These are phyloP conservation scores for Hirsutella thompsonii DNA, from an alignment of 2,329 filamentous ascomycete genomes.

Conservation along the genomic window DNA sequence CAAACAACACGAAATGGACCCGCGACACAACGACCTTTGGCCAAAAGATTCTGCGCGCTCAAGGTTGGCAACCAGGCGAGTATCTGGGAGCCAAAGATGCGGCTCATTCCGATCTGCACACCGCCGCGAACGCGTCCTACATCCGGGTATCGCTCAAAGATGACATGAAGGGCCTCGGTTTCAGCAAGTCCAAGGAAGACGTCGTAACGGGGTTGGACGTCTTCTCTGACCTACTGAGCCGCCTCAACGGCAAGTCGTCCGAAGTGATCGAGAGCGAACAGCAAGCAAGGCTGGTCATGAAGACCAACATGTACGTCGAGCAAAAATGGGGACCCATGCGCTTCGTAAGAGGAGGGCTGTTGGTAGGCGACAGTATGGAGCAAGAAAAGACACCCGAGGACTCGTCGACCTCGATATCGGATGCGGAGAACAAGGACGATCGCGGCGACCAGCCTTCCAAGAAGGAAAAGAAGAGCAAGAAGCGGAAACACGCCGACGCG, in stretches of 20 bases:
- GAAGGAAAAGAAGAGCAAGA: slow-evolving; percentile 34
- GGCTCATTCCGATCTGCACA: slow-evolving; percentile 62
- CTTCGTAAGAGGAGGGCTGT: slow-evolving; percentile 76
- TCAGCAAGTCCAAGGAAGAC: slow-evolving; percentile 60
- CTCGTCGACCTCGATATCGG: slow-evolving; percentile 1
- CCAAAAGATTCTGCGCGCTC: slow-evolving; percentile 74
- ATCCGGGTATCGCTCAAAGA: slow-evolving; percentile 81
- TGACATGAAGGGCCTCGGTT: slow-evolving; percentile 81
- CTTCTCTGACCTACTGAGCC: slow-evolving; percentile 74
- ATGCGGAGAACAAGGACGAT: slow-evolving; percentile 12
- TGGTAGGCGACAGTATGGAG: slow-evolving; percentile 44
- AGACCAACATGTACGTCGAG: slow-evolving; percentile 61
- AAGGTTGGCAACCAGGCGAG: slow-evolving; percentile 83
- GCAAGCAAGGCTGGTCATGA: slow-evolving; percentile 53
- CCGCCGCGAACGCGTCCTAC: slow-evolving; percentile 68
- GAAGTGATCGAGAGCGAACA: slow-evolving; percentile 59
- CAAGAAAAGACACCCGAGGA: slow-evolving; percentile 13
- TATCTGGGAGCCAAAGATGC: slow-evolving; percentile 70
- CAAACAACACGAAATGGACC: slow-evolving; percentile 92
- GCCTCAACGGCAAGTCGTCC: slow-evolving; percentile 79
- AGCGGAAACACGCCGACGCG: slow-evolving; percentile 31
- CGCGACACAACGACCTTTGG: slow-evolving; percentile 73
- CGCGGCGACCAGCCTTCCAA: slow-evolving; percentile 10
- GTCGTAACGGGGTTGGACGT: slow-evolving; percentile 76
- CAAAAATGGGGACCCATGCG: slow-evolving; percentile 67